phyloP scores from a whole-genome alignment of 495 filamentous ascomycete genomes.

The Trichoderma virens region DNA sequence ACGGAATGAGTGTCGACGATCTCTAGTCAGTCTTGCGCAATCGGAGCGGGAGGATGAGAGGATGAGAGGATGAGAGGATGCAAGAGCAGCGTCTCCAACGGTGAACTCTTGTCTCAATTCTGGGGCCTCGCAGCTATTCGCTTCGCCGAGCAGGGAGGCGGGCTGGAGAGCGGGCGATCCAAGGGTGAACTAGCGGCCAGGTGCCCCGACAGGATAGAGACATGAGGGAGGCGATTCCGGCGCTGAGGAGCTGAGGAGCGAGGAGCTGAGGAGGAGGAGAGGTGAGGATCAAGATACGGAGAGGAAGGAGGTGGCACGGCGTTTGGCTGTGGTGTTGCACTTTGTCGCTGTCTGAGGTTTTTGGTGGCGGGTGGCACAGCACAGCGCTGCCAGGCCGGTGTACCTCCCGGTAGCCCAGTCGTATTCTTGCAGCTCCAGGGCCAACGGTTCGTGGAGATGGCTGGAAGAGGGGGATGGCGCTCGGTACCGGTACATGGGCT shows the following conservation, averaged over 20 bases:
- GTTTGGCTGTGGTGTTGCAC: slow-evolving; percentile 6
- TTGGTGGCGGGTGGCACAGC: slow-evolving; percentile 5
- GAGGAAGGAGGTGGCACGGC: slow-evolving; percentile 3
- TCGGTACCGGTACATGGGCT: not conserved
- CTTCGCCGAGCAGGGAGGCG: not conserved
- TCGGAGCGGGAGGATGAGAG: not conserved
- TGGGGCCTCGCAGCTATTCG: not conserved
- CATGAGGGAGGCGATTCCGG: slow-evolving; percentile 2
- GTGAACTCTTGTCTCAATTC: too few species aligned
- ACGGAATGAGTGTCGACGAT: too few species aligned
- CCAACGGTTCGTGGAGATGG: not conserved
- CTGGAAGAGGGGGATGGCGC: too few species aligned
- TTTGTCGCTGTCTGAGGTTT: not conserved
- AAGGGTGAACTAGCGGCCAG: slow-evolving; percentile 8
- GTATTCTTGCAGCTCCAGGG: not conserved
- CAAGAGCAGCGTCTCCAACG: not conserved
- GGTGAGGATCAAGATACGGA: not conserved
- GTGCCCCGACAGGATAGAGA: not conserved
- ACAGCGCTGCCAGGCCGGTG: too few species aligned
- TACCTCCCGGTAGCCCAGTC: not conserved
- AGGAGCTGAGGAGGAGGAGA: not conserved
- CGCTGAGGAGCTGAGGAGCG: not conserved
- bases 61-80: not conserved
- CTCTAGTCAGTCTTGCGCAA: too few species aligned
- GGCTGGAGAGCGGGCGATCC: slow-evolving; percentile 5